Evolutionary conservation across 805 yeast species (phyloP), one percentile per base, ranked within the genome.

Genomic region (Starmera dryadoides): DNA sequence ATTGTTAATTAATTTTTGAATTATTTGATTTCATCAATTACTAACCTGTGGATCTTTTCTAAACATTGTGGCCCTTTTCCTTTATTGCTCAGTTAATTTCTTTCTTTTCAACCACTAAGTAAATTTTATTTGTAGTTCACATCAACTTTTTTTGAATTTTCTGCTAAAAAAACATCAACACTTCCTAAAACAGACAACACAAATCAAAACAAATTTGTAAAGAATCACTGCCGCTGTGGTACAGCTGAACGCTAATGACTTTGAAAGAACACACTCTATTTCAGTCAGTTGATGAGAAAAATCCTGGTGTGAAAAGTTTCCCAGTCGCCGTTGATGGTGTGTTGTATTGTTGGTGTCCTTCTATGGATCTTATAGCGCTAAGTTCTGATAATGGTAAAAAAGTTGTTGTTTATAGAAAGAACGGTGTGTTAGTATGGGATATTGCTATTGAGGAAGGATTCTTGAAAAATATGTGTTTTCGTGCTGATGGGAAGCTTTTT

Each of bases 351-450:
- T 68, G 72, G 68, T 75, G 79, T 49, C 81, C 81, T 2, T 60
- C 69, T 9, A 69, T 76, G 66, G 73, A 73, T 44, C 62, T 76
- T 25, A 45, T 81, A 26, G 71, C 77, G 6, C 52, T 78, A 2
- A 63, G 77, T 9, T 53, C 54, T 22, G 43, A 38, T 9, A 59
- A 73, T 56, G 83, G 80, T 41, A 50, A 60, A 49, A 42, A 63
- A 40, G 55, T 78, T 5, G 65, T 75, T 63, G 68, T 79, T 9
- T 75, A 71, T 45, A 67, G 86, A 35, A 55, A 69, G 32, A 72
- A 69, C 42, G 81, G 80, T 1, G 73, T 71, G 42, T 48, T 73
- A 17, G 73, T 77, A 5, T 77, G 76, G 66, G 65, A 75, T 14
- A 58, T 71, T 21, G 62, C 64, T 34, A 58, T 65, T 37, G 56